Evolutionary conservation across 805 yeast species (phyloP).

Genomic region (Myxozyma nipponensis): DNA sequence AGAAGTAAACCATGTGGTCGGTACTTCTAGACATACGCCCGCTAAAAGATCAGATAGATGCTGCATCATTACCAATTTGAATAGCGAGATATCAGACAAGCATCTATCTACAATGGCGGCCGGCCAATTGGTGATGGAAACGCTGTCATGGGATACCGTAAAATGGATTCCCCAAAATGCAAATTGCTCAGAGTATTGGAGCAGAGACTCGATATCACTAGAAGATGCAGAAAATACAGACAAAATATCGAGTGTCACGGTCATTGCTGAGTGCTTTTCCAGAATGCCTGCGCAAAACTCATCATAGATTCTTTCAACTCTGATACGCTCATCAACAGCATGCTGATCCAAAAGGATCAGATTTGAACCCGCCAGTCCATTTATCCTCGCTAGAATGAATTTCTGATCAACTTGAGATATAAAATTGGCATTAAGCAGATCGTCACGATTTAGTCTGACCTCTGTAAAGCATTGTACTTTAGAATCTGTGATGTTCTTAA

Average conservation of each 20-base stretch:
- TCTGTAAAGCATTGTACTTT: too few species aligned
- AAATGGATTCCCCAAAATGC: slow-evolving; percentile 47
- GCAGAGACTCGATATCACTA: slow-evolving; percentile 34
- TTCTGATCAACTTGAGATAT: slow-evolving; percentile 56
- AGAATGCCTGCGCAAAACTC: slow-evolving; percentile 36
- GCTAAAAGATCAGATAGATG: slow-evolving; percentile 14
- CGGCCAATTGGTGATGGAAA: slow-evolving; percentile 46
- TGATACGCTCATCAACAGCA: slow-evolving; percentile 75
- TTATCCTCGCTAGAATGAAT: slow-evolving; percentile 51
- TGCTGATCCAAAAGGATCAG: slow-evolving; percentile 66
- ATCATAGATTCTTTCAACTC: slow-evolving; percentile 50
- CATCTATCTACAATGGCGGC: slow-evolving; percentile 39
- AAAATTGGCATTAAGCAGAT: slow-evolving; percentile 15
- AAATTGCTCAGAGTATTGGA: slow-evolving; percentile 5
- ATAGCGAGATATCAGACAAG: slow-evolving; percentile 10
- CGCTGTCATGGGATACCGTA: slow-evolving; percentile 6
- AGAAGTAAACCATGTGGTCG: neutral
- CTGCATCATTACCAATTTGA: slow-evolving; percentile 5
- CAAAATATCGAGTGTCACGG: neutral
- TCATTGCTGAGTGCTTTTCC: neutral
- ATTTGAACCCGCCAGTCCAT: slow-evolving; percentile 28
- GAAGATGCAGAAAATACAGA: slow-evolving; percentile 28
- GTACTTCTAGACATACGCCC: neutral
- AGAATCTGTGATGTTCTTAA: neutral
- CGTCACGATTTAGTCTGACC: neutral